phyloP scores from a whole-genome alignment of 2,329 filamentous ascomycete genomes.

The Ciborinia camelliae region DNA sequence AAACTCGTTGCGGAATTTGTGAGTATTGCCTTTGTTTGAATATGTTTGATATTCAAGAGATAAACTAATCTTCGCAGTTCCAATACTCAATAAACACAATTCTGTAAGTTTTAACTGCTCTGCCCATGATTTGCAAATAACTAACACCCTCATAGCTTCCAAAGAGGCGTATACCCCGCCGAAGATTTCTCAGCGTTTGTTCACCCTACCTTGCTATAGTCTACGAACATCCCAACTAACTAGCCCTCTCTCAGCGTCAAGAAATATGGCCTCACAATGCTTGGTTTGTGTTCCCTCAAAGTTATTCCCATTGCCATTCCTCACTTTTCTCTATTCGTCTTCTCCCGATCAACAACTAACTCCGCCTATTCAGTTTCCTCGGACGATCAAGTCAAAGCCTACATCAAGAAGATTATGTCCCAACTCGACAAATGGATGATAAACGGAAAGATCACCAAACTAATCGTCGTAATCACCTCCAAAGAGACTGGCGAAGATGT shows the following conservation, averaged over 20 bases:
- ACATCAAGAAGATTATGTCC: slow-evolving; percentile 99
- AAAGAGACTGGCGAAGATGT: slow-evolving; percentile 97
- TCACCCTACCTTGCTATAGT: slow-evolving; percentile 1
- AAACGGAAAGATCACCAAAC: slow-evolving; percentile 92
- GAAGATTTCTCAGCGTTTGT: slow-evolving; percentile 91
- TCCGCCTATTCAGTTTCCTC: slow-evolving; percentile 63
- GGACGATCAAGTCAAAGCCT: slow-evolving; percentile 97
- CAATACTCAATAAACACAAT: slow-evolving; percentile 99
- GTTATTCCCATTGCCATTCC: too few relatives aligned
- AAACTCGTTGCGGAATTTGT: slow-evolving; percentile 96
- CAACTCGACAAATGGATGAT: slow-evolving; percentile 98
- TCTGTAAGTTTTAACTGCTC: slow-evolving; percentile 53
- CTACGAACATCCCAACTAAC: slow-evolving; percentile 18
- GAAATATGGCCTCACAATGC: slow-evolving; percentile 89
- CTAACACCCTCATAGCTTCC: slow-evolving; percentile 58
- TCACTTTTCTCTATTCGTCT: neutral
- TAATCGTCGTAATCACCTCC: slow-evolving; percentile 93
- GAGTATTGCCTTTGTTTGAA: slow-evolving; percentile 41
- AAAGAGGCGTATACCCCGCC: slow-evolving; percentile 80
- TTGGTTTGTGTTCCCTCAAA: slow-evolving; percentile 18
- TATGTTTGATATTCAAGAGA: too few relatives aligned
- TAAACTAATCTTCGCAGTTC: slow-evolving; percentile 54
- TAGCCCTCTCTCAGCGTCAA: slow-evolving; percentile 61
- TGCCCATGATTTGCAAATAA: neutral
- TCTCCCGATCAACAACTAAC: neutral